Evolutionary conservation across 257 asterid species (phyloP).

Genomic region (Salvia rosmarinus): DNA sequence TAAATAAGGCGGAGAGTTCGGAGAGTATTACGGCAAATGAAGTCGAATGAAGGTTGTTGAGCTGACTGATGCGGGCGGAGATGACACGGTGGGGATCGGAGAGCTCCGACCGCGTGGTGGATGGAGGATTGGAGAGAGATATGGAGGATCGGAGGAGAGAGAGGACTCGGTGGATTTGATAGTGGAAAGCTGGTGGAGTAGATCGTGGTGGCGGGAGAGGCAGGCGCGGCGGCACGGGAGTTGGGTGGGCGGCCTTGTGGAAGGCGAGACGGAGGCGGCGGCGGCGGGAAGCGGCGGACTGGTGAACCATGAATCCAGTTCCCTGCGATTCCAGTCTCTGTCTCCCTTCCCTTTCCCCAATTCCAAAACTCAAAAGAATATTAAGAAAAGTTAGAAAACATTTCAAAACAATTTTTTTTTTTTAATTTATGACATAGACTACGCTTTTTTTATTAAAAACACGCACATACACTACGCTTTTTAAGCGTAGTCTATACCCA

Average conservation of each 20-base stretch:
- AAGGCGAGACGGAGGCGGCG: too few species aligned
- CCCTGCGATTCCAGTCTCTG: too few species aligned
- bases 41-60: slow-evolving; percentile 69
- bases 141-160: slow-evolving; percentile 79
- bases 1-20: slow-evolving; percentile 62
- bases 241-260: slow-evolving; percentile 35
- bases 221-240: slow-evolving; percentile 69
- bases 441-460: too few species aligned
- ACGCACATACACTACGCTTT: too few species aligned
- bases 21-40: slow-evolving; percentile 57
- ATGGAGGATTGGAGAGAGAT: slow-evolving; percentile 78
- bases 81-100: slow-evolving; percentile 79
- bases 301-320: too few species aligned
- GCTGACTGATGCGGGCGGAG: slow-evolving; percentile 63
- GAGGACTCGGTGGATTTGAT: slow-evolving; percentile 71
- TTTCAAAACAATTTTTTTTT: too few species aligned
- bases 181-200: slow-evolving; percentile 85
- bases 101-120: slow-evolving; percentile 68
- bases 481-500: too few species aligned
- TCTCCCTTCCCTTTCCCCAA: too few species aligned
- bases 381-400: too few species aligned
- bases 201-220: slow-evolving; percentile 82
- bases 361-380: too few species aligned
- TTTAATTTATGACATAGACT: too few species aligned
- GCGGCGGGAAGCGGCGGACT: too few species aligned